A percentile compares a stretch with the other conserved stretches of the same genome.
Conservation (phyloP, 2,329 filamentous ascomycete species). For the Cryphonectria radicalis region DNA sequence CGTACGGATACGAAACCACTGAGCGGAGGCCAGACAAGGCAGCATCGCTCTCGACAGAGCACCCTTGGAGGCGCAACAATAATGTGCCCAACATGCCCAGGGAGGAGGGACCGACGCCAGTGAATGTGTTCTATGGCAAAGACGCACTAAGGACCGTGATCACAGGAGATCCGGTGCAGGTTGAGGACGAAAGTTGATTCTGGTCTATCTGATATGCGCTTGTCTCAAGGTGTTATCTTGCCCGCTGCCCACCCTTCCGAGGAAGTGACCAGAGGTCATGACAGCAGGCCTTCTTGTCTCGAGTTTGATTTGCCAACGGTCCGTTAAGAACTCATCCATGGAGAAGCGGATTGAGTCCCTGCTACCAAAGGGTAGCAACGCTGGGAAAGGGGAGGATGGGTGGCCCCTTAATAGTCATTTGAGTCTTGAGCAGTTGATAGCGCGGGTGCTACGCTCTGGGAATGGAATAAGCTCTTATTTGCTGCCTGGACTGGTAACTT, state of each 20-base stretch:
- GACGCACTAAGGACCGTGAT: background rate
- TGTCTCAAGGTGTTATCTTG: constrained; percentile 47
- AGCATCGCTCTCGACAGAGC: constrained; percentile 10
- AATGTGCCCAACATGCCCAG: background rate
- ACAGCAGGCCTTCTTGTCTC: constrained; percentile 45
- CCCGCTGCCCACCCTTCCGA: constrained; percentile 43
- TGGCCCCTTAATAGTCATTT: background rate
- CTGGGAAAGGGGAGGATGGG: constrained; percentile 49
- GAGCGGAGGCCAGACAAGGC: background rate
- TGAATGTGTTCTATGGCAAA: background rate
- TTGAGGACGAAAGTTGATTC: background rate
- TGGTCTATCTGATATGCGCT: background rate
- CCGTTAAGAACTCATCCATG: constrained; percentile 76
- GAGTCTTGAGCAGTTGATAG: background rate
- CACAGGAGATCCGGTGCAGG: background rate
- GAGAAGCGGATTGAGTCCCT: constrained; percentile 65
- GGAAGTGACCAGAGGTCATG: constrained; percentile 38
- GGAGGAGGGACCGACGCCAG: constrained; percentile 5
- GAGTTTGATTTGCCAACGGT: constrained; percentile 72
- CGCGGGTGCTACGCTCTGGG: constrained; percentile 20
- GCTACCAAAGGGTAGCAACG: constrained; percentile 78
- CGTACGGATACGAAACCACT: constrained; percentile 3
- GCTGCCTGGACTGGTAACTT: constrained; percentile 22
- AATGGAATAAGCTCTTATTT: constrained; percentile 21
- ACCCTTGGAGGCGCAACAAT: constrained; percentile 13